A percentile compares a stretch with the other conserved stretches of the same genome.
phyloP scores from a whole-genome alignment of 169 alveolate species.

The Plasmodium malariae region DNA sequence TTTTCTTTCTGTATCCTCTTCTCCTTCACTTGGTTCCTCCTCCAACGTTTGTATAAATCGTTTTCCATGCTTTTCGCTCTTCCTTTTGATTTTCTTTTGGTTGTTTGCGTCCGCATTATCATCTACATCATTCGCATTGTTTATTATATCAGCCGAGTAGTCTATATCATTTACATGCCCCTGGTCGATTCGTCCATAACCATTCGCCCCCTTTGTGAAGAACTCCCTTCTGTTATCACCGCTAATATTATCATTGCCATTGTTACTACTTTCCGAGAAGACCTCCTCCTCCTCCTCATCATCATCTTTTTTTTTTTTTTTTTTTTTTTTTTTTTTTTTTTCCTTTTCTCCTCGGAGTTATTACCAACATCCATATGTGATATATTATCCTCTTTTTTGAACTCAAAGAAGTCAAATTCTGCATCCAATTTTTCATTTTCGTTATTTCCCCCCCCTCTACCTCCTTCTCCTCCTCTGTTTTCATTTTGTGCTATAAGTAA shows the following conservation, averaged over 20 bases:
- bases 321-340: background rate
- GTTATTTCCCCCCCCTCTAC: background rate
- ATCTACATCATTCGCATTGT: background rate
- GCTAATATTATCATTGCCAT: background rate
- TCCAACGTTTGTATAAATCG: too few relatives aligned
- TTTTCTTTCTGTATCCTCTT: background rate
- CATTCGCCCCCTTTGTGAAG: background rate
- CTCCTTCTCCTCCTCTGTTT: conserved; percentile 4
- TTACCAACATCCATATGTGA: background rate
- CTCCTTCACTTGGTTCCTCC: background rate
- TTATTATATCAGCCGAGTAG: background rate
- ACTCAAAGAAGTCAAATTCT: conserved; percentile 67
- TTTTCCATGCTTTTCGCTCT: background rate
- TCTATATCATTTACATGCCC: background rate
- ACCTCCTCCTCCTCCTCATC: background rate
- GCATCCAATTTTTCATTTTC: conserved; percentile 36
- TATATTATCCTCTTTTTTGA: conserved; percentile 20
- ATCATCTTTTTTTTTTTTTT: background rate
- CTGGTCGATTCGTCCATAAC: background rate
- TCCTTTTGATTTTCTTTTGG: background rate
- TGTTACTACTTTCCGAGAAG: background rate
- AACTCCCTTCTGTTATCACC: background rate
- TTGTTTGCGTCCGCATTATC: background rate
- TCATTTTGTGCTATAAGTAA: conserved; percentile 35
- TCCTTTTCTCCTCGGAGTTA: background rate